Conservation (phyloP, 2,329 filamentous ascomycete species). For the Purpureocillium takamizusanense region DNA sequence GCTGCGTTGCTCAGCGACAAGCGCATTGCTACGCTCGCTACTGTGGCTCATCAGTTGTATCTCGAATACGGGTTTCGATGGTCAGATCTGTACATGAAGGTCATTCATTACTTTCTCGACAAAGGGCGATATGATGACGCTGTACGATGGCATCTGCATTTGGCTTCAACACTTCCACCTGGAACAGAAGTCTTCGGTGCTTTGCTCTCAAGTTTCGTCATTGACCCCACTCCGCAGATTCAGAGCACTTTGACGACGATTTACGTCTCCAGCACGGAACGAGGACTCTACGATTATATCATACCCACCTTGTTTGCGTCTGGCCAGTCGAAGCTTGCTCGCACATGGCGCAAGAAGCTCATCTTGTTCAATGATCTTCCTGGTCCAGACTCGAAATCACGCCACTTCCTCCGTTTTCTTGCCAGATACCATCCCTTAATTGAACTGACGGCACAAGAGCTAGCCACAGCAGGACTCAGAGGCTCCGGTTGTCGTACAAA, state of each 20-base stretch:
- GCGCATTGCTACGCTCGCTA: conserved; percentile 16
- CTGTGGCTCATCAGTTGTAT: conserved; percentile 23
- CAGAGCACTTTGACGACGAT: conserved; percentile 32
- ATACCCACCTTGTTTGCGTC: conserved; percentile 40
- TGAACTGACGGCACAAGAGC: conserved; percentile 28
- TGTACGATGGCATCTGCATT: conserved; percentile 37
- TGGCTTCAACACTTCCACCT: conserved; percentile 34
- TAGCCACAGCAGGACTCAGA: conserved; percentile 11
- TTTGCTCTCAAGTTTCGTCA: conserved; percentile 33
- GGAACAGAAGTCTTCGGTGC: conserved; percentile 29
- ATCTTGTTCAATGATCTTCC: conserved; percentile 33
- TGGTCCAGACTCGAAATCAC: conserved; percentile 22
- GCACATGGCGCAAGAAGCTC: conserved; percentile 37
- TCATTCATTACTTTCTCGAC: conserved; percentile 33
- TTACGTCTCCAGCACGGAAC: conserved; percentile 34
- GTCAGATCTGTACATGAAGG: conserved; percentile 41
- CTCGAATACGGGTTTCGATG: conserved; percentile 29
- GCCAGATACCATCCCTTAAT: conserved; percentile 33
- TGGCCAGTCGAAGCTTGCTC: conserved; percentile 35
- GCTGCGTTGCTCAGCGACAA: conserved; percentile 16
- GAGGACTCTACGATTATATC: conserved; percentile 38
- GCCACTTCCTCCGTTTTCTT: conserved; percentile 40
- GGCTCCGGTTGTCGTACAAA: no score
- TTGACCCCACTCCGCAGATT: conserved; percentile 23
- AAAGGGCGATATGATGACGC: conserved; percentile 27